A percentile compares a stretch with the other conserved stretches of the same genome.
phyloP scores from a whole-genome alignment of 140 eudicot species.

The Stevia rebaudiana region DNA sequence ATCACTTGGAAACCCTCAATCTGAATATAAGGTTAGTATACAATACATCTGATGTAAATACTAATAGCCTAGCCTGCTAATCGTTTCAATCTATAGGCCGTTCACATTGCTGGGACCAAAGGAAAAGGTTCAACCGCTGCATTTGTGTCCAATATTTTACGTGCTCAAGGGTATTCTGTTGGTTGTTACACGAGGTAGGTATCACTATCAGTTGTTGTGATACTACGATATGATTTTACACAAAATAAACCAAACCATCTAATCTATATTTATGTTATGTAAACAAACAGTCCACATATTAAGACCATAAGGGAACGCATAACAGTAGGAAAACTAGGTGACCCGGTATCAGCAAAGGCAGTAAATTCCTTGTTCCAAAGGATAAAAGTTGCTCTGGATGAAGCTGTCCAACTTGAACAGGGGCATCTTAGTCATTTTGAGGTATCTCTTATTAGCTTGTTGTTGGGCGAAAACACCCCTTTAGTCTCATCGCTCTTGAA shows the following conservation, averaged over 20 bases:
- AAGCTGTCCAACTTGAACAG: slow-evolving; percentile 55
- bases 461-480: too few species aligned
- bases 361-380: slow-evolving; percentile 51
- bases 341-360: slow-evolving; percentile 57
- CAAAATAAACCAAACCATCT: too few species aligned
- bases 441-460: too few species aligned
- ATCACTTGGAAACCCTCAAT: slow-evolving; percentile 79
- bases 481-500: not conserved
- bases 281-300: slow-evolving; percentile 91
- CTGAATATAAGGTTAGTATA: slow-evolving; percentile 90
- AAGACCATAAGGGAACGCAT: slow-evolving; percentile 84
- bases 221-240: not conserved
- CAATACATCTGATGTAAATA: too few species aligned
- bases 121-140: slow-evolving; percentile 99
- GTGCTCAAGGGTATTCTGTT: slow-evolving; percentile 83
- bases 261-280: too few species aligned
- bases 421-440: slow-evolving; percentile 79
- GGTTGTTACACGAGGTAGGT: slow-evolving; percentile 89
- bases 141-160: slow-evolving; percentile 71
- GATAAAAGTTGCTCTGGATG: slow-evolving; percentile 48
- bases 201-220: not conserved
- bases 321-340: slow-evolving; percentile 61
- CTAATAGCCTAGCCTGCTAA: not conserved
- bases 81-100: slow-evolving; percentile 32
- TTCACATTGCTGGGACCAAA: slow-evolving; percentile 96